These are phyloP conservation scores for Letharia columbiana DNA, from an alignment of 495 filamentous ascomycete species.

Conservation along the genomic window DNA sequence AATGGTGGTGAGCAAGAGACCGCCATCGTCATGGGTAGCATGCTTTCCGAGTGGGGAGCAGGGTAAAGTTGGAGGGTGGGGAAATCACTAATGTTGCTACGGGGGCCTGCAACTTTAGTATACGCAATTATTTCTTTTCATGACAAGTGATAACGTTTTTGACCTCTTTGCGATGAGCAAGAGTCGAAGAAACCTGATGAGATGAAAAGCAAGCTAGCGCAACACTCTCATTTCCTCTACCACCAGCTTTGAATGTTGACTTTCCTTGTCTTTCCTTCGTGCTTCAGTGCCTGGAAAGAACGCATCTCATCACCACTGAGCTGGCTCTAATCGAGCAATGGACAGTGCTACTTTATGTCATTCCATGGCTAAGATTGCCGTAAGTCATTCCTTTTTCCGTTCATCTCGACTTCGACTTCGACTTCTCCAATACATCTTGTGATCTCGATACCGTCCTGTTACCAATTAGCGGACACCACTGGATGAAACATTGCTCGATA, in stretches of 20 bases:
- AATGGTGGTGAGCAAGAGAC: background rate
- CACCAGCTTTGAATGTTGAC: background rate
- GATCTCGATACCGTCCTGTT: constrained; percentile 65
- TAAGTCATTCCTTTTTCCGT: background rate
- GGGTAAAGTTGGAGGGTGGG: background rate
- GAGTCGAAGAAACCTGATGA: background rate
- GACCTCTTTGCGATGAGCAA: too few relatives aligned
- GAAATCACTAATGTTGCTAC: background rate
- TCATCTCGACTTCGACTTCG: background rate
- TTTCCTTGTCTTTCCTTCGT: background rate
- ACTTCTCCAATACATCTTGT: constrained; percentile 45
- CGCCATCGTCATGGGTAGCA: background rate
- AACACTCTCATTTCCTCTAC: background rate
- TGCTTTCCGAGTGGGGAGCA: background rate
- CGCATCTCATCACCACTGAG: background rate
- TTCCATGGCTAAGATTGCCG: background rate
- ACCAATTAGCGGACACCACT: constrained; percentile 15
- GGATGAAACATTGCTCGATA: background rate
- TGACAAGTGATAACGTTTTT: too few relatives aligned
- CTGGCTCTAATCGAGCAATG: background rate
- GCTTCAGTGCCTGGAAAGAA: background rate
- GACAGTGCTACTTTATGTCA: background rate
- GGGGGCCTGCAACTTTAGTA: background rate
- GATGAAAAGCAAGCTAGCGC: background rate
- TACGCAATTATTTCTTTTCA: background rate